Base-by-base conservation (phyloP, 2,329 filamentous ascomycete genomes). In the Ophiostoma perfectum region DNA sequence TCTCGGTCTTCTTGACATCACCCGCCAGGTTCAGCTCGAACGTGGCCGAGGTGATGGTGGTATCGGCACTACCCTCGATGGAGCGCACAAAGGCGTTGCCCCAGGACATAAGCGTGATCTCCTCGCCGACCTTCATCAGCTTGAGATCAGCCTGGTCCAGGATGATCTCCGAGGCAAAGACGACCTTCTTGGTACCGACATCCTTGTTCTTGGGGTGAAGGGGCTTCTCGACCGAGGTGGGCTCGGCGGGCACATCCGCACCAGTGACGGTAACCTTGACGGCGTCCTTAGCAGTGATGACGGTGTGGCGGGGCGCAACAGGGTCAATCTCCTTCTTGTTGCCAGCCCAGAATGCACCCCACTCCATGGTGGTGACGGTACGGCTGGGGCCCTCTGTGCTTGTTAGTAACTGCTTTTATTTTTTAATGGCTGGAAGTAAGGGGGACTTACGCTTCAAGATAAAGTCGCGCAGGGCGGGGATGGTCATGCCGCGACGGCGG, bases 21-120 rank as follows among this genome's bases (percentile, higher is more conserved):
- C 94, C 93, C 74, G 90, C 87, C 65, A 97, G 86, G 78, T 98
- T 90, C n/a, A 97, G 86, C 79, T 97, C 92, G 67, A 95, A 83
- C 69, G 90, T 90, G 52, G 97, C 83, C 47, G 80, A 82, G 12
- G 88, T 89, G 74, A 97, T 88, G 64, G 82, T 78, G 42, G 80
- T 78, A 36, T 78, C 77, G 39, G 80, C 78, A 39, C 78, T 77
- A 18, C 80, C 78, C 64, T 85, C 82, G 71, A 92, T 86, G 70
- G 88, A 86, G 68, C 88, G 86, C 38, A 95, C 90, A 72, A 93
- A 86, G 12, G 90, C 92, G 75, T 96, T 96, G 74, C 94, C 95
- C 94, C 94, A 98, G 78, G 90, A 90, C 94, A 97, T 97, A 58
- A 97, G 84, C 0, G 94, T 97, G 74, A 98, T 91, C 78, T 97